Evolutionary conservation across 176 grass and related monocot genomes (phyloP).

Genomic region (Phoenix roebelenii): DNA sequence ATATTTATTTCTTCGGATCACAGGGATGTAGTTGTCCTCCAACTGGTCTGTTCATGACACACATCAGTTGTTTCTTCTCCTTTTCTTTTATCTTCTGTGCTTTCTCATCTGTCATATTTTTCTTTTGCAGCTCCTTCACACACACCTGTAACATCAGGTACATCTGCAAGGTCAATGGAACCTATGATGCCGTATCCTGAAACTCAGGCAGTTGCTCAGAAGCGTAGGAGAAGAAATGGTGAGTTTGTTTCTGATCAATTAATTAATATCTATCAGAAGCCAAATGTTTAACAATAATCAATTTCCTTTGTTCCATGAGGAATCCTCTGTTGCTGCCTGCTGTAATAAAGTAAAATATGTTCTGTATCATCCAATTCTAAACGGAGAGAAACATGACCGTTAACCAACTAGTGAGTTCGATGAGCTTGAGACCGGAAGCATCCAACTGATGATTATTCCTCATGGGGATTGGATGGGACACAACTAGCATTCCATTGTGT

Average conservation of each 20-base stretch:
- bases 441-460: too few species aligned
- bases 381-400: too few species aligned
- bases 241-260: background rate
- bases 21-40: conserved; percentile 45
- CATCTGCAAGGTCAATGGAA: conserved; percentile 10
- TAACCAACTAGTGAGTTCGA: too few species aligned
- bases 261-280: too few species aligned
- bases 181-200: conserved; percentile 17
- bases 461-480: too few species aligned
- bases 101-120: conserved; percentile 6
- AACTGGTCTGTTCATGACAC: conserved; percentile 29
- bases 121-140: conserved; percentile 21
- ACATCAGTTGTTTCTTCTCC: conserved; percentile 6
- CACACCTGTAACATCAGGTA: conserved; percentile 12
- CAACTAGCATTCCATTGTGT: too few species aligned
- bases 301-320: too few species aligned
- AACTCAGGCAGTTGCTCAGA: conserved; percentile 24
- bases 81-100: conserved; percentile 7
- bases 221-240: conserved; percentile 34
- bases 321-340: too few species aligned
- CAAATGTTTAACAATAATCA: too few species aligned
- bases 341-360: too few species aligned
- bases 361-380: too few species aligned
- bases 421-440: too few species aligned
- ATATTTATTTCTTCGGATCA: conserved; percentile 59